Conservation (phyloP, 495 filamentous ascomycete genomes). For the Ascobolus immersus region DNA sequence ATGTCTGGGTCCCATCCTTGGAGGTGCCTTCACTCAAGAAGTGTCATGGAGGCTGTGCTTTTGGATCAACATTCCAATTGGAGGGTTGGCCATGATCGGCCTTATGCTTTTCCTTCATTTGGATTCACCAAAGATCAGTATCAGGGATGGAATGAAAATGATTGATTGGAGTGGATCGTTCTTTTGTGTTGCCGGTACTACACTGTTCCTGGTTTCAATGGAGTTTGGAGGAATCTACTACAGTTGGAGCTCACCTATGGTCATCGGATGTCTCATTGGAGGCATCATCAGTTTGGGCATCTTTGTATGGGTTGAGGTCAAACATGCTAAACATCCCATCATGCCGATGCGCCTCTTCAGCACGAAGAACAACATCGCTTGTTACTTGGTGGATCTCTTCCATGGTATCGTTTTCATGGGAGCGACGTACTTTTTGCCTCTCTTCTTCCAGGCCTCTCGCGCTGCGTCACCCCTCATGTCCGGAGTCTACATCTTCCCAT, state of each 20-base stretch:
- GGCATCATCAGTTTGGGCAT: constrained; percentile 34
- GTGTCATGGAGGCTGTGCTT: constrained; percentile 37
- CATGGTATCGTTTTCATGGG: constrained; percentile 54
- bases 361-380: constrained; percentile 30
- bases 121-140: constrained; percentile 46
- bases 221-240: constrained; percentile 51
- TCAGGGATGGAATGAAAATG: constrained; percentile 37
- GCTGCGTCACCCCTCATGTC: constrained; percentile 45
- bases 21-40: constrained; percentile 43
- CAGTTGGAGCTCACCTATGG: constrained; percentile 49
- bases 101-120: constrained; percentile 48
- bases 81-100: constrained; percentile 39
- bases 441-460: constrained; percentile 52
- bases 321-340: constrained; percentile 47
- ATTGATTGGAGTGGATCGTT: constrained; percentile 20
- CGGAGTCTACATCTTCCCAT: constrained; percentile 57
- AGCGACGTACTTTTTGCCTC: constrained; percentile 46
- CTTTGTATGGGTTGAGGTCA: constrained; percentile 45
- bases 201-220: constrained; percentile 62
- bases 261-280: constrained; percentile 58
- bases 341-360: constrained; percentile 49
- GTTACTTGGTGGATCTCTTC: constrained; percentile 21
- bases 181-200: constrained; percentile 44
- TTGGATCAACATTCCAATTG: constrained; percentile 48
- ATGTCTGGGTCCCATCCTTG: constrained; percentile 48